A percentile compares a stretch with the other conserved stretches of the same genome.
Evolutionary conservation across 192 early-diverging fungal species (phyloP).

Genomic region (Backusella parvicylindrica): DNA sequence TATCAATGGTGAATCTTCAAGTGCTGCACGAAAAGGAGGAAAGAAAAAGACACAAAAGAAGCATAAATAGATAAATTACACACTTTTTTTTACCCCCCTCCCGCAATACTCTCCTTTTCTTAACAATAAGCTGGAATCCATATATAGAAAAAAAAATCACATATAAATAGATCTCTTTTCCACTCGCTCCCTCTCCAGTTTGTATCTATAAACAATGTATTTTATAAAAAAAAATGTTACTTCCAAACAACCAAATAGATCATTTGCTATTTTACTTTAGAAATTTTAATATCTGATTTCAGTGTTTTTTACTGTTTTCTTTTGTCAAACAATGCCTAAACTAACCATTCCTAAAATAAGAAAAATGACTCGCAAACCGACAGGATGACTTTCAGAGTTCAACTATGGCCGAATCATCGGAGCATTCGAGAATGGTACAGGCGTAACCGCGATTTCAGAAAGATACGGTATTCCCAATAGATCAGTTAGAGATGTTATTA

Average conservation of each 20-base stretch:
- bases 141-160: background rate
- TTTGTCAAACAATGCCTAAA: background rate
- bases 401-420: background rate
- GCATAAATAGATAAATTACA: background rate
- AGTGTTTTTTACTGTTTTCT: background rate
- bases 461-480: too few relatives aligned
- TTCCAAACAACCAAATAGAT: background rate
- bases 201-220: background rate
- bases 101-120: background rate
- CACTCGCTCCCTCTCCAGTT: background rate
- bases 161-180: background rate
- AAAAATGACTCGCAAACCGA: background rate
- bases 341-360: background rate
- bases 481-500: too few relatives aligned
- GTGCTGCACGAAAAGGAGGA: conserved; percentile 8
- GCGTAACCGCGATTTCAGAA: background rate
- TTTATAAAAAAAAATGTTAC: background rate
- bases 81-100: background rate
- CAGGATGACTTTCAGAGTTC: background rate
- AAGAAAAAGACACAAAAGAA: conserved; percentile 19
- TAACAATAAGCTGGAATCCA: background rate
- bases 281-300: background rate
- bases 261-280: background rate
- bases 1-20: conserved; percentile 42
- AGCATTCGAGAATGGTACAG: background rate